Base-by-base conservation (phyloP, 2,329 filamentous ascomycete species). In the Fusarium brevicatenulatum region DNA sequence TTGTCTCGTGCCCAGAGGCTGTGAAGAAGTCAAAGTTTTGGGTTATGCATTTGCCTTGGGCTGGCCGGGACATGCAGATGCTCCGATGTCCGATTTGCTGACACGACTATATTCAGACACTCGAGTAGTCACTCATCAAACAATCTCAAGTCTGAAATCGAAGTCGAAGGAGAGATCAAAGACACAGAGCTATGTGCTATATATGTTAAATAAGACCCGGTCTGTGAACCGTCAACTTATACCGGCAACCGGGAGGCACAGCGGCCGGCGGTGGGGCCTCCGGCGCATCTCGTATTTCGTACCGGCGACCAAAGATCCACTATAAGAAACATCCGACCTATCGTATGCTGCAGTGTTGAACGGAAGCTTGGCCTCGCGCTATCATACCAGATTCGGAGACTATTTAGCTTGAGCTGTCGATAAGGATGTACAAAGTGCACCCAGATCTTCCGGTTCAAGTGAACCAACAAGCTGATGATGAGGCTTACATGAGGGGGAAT, bases 281-380 rank as follows among this genome's bases (percentile, higher is more conserved):
- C 18, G 57, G 37, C 63, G 66, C 53, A 32, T 70, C 70, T 72
- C 71, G 73, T 75, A 75, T 75, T 43, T 75, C 73, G 73, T 75
- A 75, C 70, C 44, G 62, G 39, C 34, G 21, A 25, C n/a, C 11
- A 28, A 25, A 19, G 62, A 34, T 57, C 65, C 63, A 71, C 67
- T 54, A 1, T 19, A 7, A 53, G 18, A 36, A 52, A 13, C 25
- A 44, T 9, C 15, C 5, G 18, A 4, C 71, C 71, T 64, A 74
- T 73, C 44, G 64, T 16, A 9, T n/a, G 25, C 11, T 55, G 16
- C 16, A 9, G 6, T 25, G 19, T 16, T 11, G 30, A 50, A n/a
- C 28, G 11, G 32, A 13, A 12, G n/a, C 53, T 65, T 63, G 49
- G 30, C 50, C 54, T 75, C 72, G 72, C 72, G 13, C n/a, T 34